Evolutionary conservation across 345 rosid species (phyloP).

Genomic region (Combretum micranthum): DNA sequence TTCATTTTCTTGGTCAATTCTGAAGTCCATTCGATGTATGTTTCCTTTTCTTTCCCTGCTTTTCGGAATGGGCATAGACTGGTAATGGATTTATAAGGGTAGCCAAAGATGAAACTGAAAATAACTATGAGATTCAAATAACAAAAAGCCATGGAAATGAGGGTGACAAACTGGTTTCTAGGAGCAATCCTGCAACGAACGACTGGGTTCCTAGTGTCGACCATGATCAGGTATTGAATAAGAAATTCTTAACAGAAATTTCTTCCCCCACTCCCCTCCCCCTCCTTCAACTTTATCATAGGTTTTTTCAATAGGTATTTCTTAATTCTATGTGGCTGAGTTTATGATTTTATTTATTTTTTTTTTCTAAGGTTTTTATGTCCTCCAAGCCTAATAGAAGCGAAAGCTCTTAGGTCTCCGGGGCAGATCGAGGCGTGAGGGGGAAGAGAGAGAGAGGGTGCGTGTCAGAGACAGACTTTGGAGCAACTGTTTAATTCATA

Average conservation of each 20-base stretch:
- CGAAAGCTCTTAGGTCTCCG: conserved; percentile 29
- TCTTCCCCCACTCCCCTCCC: no score
- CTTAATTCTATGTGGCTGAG: background rate
- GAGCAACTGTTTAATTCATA: no score
- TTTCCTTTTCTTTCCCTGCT: background rate
- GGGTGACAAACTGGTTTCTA: conserved; percentile 13
- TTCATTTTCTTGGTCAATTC: background rate
- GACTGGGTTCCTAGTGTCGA: conserved; percentile 53
- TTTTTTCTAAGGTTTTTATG: conserved; percentile 21
- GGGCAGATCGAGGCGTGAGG: background rate
- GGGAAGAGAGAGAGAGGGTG: background rate
- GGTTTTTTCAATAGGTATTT: background rate
- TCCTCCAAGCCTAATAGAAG: conserved; percentile 54
- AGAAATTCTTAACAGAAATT: background rate
- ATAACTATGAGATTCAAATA: conserved; percentile 14
- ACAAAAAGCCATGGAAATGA: background rate
- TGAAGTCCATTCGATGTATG: no score
- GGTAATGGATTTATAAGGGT: conserved; percentile 66
- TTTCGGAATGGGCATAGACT: conserved; percentile 21
- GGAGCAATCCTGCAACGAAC: conserved; percentile 68
- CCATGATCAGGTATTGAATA: conserved; percentile 19
- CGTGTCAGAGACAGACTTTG: no score
- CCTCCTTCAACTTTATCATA: no score
- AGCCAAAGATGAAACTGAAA: conserved; percentile 24
- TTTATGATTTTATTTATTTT: background rate